Evolutionary conservation across 306 rosid genomes (phyloP).

Genomic region (Betula pendula): DNA sequence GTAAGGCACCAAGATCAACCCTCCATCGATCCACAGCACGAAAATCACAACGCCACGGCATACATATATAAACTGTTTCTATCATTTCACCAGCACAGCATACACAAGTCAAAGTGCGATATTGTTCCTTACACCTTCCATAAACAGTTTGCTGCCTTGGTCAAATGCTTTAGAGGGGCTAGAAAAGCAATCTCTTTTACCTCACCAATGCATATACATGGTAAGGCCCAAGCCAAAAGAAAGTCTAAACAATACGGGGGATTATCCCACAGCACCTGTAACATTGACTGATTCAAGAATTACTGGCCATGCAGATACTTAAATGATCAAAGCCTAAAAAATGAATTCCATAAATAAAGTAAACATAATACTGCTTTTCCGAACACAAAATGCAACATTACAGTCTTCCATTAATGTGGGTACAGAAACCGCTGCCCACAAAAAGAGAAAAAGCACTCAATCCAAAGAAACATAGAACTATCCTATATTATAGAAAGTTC

Average conservation of each 20-base stretch:
- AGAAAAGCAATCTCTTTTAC: background rate
- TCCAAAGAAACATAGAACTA: conserved; percentile 14
- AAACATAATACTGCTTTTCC: background rate
- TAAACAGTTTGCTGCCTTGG: too few relatives aligned
- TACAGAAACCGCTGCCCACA: background rate
- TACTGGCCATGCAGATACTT: background rate
- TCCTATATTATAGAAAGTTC: conserved; percentile 14
- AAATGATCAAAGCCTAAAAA: background rate
- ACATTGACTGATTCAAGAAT: background rate
- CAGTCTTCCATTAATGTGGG: conserved; percentile 1
- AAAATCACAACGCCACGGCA: too few relatives aligned
- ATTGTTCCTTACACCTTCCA: too few relatives aligned
- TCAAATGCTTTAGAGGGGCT: background rate
- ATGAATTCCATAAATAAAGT: background rate
- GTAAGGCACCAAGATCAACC: too few relatives aligned
- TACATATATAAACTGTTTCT: too few relatives aligned
- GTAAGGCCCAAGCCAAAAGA: too few relatives aligned
- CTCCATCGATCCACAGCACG: too few relatives aligned
- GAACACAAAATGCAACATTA: background rate
- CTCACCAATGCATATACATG: too few relatives aligned
- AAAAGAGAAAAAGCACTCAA: conserved; percentile 8
- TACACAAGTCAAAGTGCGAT: too few relatives aligned
- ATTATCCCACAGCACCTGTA: background rate
- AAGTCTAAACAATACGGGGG: too few relatives aligned
- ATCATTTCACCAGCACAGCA: too few relatives aligned